Conservation (phyloP, 2,329 filamentous ascomycete species). For the Neocucurbitaria cava region DNA sequence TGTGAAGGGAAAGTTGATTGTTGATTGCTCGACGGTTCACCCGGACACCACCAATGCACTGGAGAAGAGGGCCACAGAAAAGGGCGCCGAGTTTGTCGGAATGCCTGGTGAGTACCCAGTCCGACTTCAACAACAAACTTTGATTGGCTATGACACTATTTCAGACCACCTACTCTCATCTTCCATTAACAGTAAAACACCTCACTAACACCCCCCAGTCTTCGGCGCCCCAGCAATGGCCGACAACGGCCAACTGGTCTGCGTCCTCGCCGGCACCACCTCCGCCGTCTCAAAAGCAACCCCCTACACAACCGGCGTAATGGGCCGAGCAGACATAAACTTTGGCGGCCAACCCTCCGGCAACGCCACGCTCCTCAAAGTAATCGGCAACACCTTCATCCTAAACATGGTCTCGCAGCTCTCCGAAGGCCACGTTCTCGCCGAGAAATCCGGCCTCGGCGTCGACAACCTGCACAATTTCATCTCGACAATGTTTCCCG, state of each 20-base stretch:
- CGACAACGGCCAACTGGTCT: slow-evolving; percentile 73
- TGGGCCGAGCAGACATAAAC: slow-evolving; percentile 72
- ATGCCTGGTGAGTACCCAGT: slow-evolving; percentile 57
- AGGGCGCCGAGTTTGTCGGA: slow-evolving; percentile 77
- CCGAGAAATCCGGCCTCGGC: slow-evolving; percentile 81
- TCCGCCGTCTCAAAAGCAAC: slow-evolving; percentile 67
- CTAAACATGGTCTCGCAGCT: slow-evolving; percentile 82
- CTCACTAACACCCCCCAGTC: slow-evolving; percentile 51
- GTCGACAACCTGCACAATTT: slow-evolving; percentile 73
- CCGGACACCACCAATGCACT: slow-evolving; percentile 77
- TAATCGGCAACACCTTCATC: slow-evolving; percentile 87
- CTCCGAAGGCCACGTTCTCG: slow-evolving; percentile 77
- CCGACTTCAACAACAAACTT: neutral
- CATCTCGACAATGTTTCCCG: slow-evolving; percentile 76
- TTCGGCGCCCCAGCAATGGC: slow-evolving; percentile 77
- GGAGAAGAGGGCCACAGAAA: slow-evolving; percentile 62
- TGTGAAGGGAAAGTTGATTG: slow-evolving; percentile 75
- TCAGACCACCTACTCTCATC: too few relatives aligned
- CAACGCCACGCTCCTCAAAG: slow-evolving; percentile 74
- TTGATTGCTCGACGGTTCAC: slow-evolving; percentile 89
- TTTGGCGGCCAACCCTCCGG: slow-evolving; percentile 73
- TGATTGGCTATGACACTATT: too few relatives aligned
- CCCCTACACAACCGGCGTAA: slow-evolving; percentile 77
- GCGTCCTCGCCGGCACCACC: slow-evolving; percentile 72
- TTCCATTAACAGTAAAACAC: neutral